Conservation (phyloP, 805 yeast genomes). For the Lachancea thermotolerans region DNA sequence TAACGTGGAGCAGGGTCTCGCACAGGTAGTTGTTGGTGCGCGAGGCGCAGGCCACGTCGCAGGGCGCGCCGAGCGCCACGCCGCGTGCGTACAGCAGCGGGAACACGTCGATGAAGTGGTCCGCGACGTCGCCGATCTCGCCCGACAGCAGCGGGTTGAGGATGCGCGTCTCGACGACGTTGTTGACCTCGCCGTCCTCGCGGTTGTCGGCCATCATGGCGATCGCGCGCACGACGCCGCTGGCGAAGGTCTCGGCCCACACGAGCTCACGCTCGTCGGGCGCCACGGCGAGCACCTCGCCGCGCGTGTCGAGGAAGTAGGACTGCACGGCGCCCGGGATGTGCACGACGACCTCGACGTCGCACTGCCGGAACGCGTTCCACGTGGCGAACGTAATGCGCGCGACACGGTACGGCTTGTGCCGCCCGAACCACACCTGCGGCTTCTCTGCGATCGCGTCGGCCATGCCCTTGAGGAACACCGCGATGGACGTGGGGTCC, state of each 20-base stretch:
- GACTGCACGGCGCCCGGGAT: slow-evolving; percentile 70
- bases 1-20: slow-evolving; percentile 28
- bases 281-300: slow-evolving; percentile 33
- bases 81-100: slow-evolving; percentile 30
- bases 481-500: slow-evolving; percentile 71
- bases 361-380: slow-evolving; percentile 55
- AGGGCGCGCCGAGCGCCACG: slow-evolving; percentile 29
- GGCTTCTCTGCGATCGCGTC: slow-evolving; percentile 53
- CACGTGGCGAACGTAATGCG: slow-evolving; percentile 63
- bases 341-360: slow-evolving; percentile 64
- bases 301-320: slow-evolving; percentile 27
- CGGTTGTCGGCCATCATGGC: slow-evolving; percentile 31
- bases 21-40: slow-evolving; percentile 31
- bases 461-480: slow-evolving; percentile 61
- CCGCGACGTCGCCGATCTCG: slow-evolving; percentile 27
- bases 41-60: slow-evolving; percentile 25
- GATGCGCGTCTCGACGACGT: slow-evolving; percentile 77
- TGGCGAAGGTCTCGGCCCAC: slow-evolving; percentile 49
- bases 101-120: slow-evolving; percentile 27
- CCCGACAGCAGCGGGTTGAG: slow-evolving; percentile 60
- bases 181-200: slow-evolving; percentile 66
- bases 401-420: slow-evolving; percentile 62
- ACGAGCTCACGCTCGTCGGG: slow-evolving; percentile 43
- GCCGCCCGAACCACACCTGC: slow-evolving; percentile 78
- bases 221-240: slow-evolving; percentile 70